Evolutionary conservation across 352 stramenopile genomes (phyloP), one percentile per base, ranked within the genome.

Genomic region (Phytophthora citrophthora): DNA sequence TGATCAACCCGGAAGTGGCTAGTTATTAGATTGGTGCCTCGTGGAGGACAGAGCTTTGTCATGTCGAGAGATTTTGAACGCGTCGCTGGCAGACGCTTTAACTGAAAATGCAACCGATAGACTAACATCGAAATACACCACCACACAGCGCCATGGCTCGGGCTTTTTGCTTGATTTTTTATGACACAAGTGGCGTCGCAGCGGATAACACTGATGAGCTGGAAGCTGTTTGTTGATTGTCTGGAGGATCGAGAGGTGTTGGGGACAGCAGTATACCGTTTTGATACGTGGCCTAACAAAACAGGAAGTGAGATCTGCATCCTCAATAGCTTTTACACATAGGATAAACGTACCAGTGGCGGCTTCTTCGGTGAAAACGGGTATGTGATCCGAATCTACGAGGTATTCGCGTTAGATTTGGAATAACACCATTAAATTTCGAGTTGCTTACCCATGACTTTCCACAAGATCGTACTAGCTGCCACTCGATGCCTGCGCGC

Each of bases 351-450:
- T 64, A 72, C 46, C 67, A 67, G 55, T 61, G 59, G 34, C 12
- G 65, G 58, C 58, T 73, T 68, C 52, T 58, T 89, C 12, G 45
- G 56, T 1, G 54, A 58, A 24, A 80, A 41, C 0, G 83, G 82
- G 48, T 88, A 91, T 15, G 72, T 77, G 58, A 91, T 88, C 61
- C 89, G 80, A 52, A 91, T 82, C 76, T 85, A 45, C 24, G n/a
- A 1, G 34, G 20, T 12, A 34, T 34, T 13, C 11, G 29, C 29
- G 20, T 20, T 20, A 20, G 20, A 20, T 20, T 20, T 20, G 20
- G 20, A 20, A n/a, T n/a, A n/a, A n/a, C n/a, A n/a, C n/a, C n/a
- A n/a, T 9, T 34, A 12, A 34, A 34, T 34, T 9, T 34, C 29
- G 29, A 34, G 8, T 51, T 24, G 24, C 43, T 20, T 60, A 87